Conservation (phyloP, 1,284 basidiomycete genomes). For the Xerocomus cyaneibrunnescens region DNA sequence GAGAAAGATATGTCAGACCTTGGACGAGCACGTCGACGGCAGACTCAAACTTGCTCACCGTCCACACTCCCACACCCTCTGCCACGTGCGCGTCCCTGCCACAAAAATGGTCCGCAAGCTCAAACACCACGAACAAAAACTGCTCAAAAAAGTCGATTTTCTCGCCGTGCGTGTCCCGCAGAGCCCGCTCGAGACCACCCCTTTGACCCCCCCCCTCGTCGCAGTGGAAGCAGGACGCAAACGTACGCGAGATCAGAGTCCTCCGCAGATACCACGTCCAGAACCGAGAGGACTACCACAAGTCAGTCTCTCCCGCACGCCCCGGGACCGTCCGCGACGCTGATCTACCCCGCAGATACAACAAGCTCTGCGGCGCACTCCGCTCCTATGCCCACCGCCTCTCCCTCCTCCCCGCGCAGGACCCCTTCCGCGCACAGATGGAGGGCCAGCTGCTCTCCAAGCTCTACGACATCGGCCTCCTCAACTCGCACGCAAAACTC, state of each 20-base stretch:
- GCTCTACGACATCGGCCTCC: slow-evolving; percentile 96
- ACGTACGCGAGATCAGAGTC: slow-evolving; percentile 89
- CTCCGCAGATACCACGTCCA: slow-evolving; percentile 97
- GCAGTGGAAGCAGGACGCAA: slow-evolving; percentile 97
- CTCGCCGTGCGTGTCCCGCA: slow-evolving; percentile 63
- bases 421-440: slow-evolving; percentile 86
- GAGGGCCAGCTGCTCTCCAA: slow-evolving; percentile 90
- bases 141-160: slow-evolving; percentile 95
- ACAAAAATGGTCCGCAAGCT: slow-evolving; percentile 77
- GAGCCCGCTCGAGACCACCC: background rate
- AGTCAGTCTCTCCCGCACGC: slow-evolving; percentile 45
- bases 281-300: slow-evolving; percentile 94
- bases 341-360: slow-evolving; percentile 67
- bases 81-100: slow-evolving; percentile 27
- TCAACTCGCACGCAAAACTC: slow-evolving; percentile 79
- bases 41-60: slow-evolving; percentile 28
- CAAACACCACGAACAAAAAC: slow-evolving; percentile 92
- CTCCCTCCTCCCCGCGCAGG: slow-evolving; percentile 85
- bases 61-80: slow-evolving; percentile 31
- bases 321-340: background rate
- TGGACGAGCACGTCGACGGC: slow-evolving; percentile 34
- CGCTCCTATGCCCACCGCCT: slow-evolving; percentile 86
- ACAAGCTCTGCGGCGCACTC: slow-evolving; percentile 90
- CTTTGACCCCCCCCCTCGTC: background rate
- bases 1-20: slow-evolving; percentile 30